Conservation (phyloP, 306 rosid species). For the Pyrus communis region DNA sequence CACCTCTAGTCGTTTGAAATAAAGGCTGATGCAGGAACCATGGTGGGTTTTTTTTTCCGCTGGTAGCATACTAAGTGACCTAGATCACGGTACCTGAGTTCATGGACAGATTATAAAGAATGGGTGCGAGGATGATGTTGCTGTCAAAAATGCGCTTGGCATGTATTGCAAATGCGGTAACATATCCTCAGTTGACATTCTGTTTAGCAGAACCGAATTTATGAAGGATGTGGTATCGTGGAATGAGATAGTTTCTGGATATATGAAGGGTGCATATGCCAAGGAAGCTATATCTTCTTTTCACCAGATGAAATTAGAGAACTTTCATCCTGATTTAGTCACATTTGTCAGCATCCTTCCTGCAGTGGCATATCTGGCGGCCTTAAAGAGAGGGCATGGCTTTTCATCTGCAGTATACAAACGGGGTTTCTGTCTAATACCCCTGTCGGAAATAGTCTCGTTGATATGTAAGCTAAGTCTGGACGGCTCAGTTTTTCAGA, state of each 20-base stretch:
- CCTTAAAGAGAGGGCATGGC: slow-evolving; percentile 48
- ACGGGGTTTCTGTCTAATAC: slow-evolving; percentile 48
- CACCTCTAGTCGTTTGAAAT: not conserved
- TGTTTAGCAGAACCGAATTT: slow-evolving; percentile 32
- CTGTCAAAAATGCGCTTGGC: slow-evolving; percentile 46
- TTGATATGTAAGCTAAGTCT: slow-evolving; percentile 65
- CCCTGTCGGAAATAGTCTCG: slow-evolving; percentile 44
- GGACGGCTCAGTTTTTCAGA: slow-evolving; percentile 50
- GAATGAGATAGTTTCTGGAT: slow-evolving; percentile 65
- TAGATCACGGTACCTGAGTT: slow-evolving; percentile 33
- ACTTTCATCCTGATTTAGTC: slow-evolving; percentile 40
- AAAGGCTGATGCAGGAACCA: slow-evolving; percentile 52
- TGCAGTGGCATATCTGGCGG: slow-evolving; percentile 46
- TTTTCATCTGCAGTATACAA: slow-evolving; percentile 45
- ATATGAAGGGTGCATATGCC: slow-evolving; percentile 30
- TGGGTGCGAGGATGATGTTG: slow-evolving; percentile 45
- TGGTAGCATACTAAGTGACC: slow-evolving; percentile 26
- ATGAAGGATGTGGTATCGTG: slow-evolving; percentile 40
- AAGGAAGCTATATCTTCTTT: slow-evolving; percentile 43
- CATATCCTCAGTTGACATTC: slow-evolving; percentile 40
- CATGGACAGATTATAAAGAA: slow-evolving; percentile 41
- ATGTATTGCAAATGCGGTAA: slow-evolving; percentile 60
- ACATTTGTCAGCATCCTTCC: slow-evolving; percentile 52
- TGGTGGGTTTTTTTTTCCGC: slow-evolving; percentile 45
- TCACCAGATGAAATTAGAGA: slow-evolving; percentile 41